Evolutionary conservation across 495 filamentous ascomycete species (phyloP).

Genomic region (Pseudoneurospora amorphoporcata): DNA sequence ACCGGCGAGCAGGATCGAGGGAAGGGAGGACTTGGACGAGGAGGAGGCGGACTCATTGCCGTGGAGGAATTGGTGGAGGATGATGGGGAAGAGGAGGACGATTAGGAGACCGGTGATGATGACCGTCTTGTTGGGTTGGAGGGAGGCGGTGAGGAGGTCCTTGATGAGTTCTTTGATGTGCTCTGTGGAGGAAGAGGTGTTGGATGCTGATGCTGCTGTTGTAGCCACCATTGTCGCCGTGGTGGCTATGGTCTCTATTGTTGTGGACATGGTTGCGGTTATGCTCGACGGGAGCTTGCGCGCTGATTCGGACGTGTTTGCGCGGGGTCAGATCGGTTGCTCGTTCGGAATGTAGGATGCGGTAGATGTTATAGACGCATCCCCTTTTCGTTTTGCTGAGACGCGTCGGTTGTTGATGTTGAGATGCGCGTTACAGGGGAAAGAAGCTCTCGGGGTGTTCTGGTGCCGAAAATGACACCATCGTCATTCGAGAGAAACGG

Average conservation of each 20-base stretch:
- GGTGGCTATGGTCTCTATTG: background rate
- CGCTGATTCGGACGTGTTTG: background rate
- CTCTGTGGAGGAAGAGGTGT: constrained; percentile 1
- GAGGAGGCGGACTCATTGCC: constrained; percentile 30
- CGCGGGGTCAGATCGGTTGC: background rate
- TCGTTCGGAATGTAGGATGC: background rate
- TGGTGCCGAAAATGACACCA: constrained; percentile 7
- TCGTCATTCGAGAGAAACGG: constrained; percentile 7
- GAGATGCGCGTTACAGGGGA: background rate
- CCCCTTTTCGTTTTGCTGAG: background rate
- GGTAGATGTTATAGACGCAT: background rate
- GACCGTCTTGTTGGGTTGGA: constrained; percentile 43
- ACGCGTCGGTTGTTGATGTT: background rate
- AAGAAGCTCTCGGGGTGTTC: background rate
- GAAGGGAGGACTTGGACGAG: constrained; percentile 54
- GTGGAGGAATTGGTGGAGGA: constrained; percentile 63
- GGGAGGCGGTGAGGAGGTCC: constrained; percentile 29
- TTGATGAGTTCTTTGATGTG: constrained; percentile 14
- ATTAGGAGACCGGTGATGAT: constrained; percentile 58
- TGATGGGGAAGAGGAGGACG: constrained; percentile 60
- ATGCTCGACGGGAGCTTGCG: background rate
- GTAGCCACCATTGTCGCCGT: constrained; percentile 11
- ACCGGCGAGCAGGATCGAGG: constrained; percentile 77
- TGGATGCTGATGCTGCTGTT: background rate
- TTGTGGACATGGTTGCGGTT: background rate